A percentile compares a stretch with the other conserved stretches of the same genome.
Conservation (phyloP, 2,329 filamentous ascomycete species). For the Neophaeococcomyces mojaviensis region DNA sequence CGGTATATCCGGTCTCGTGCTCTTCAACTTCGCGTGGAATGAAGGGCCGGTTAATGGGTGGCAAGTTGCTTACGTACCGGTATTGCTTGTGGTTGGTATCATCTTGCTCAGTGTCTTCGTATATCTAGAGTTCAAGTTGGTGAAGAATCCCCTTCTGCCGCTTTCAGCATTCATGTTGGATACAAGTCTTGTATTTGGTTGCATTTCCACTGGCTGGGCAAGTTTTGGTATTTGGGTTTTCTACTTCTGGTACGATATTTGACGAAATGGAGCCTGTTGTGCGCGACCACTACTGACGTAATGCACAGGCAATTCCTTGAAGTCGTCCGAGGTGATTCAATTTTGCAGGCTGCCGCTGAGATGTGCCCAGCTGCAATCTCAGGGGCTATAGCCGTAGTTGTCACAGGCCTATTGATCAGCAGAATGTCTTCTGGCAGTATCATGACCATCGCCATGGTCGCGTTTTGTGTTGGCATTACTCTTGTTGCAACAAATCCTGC, state of each 20-base stretch:
- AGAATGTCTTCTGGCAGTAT: too few relatives aligned
- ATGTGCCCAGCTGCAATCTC: too few relatives aligned
- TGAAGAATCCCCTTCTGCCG: conserved; percentile 40
- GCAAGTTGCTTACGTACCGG: conserved; percentile 45
- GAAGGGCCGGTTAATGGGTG: conserved; percentile 52
- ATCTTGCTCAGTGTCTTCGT: conserved; percentile 41
- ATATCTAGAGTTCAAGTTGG: conserved; percentile 37
- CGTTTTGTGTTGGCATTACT: too few relatives aligned
- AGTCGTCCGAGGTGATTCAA: conserved; percentile 19
- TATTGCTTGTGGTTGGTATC: conserved; percentile 40
- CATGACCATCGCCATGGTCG: too few relatives aligned
- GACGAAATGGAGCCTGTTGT: too few relatives aligned
- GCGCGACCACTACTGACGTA: too few relatives aligned
- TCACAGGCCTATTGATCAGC: too few relatives aligned
- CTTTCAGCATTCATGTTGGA: conserved; percentile 40
- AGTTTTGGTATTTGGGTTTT: conserved; percentile 46
- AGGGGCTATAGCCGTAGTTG: too few relatives aligned
- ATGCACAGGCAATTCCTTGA: too few relatives aligned
- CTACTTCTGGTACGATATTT: conserved; percentile 27
- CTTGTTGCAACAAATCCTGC: conserved; percentile 28
- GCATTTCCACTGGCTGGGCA: conserved; percentile 46
- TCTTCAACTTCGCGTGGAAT: conserved; percentile 58
- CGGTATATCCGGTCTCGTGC: conserved; percentile 48
- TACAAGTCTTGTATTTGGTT: conserved; percentile 47
- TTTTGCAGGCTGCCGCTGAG: conserved; percentile 27